Evolutionary conservation across 345 rosid genomes (phyloP).

Genomic region (Eucalyptus pauciflora): DNA sequence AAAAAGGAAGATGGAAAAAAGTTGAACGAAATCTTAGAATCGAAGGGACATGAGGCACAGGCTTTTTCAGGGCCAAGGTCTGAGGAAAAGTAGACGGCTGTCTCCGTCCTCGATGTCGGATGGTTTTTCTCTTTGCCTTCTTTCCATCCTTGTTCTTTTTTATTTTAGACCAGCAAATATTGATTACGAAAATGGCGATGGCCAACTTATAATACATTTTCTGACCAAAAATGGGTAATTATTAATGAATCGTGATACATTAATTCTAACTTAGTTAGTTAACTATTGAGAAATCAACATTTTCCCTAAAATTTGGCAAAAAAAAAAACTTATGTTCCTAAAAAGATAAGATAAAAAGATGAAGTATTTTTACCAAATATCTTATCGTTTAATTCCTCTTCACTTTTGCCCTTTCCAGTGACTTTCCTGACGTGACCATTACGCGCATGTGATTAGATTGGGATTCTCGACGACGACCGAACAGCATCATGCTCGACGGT

Average conservation of each 20-base stretch:
- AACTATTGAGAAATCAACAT: not conserved
- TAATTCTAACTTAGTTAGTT: not conserved
- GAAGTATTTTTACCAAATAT: not conserved
- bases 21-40: not conserved
- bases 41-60: not conserved
- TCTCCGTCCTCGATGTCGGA: conserved; percentile 14
- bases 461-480: not conserved
- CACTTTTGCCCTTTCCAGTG: not conserved
- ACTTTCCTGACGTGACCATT: not conserved
- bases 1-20: not conserved
- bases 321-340: not conserved
- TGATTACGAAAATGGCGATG: not conserved
- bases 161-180: not conserved
- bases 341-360: not conserved
- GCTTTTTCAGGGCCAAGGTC: conserved; percentile 4
- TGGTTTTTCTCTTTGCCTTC: not conserved
- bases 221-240: too few species aligned
- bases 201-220: not conserved
- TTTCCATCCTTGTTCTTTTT: not conserved
- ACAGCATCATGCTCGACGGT: not conserved
- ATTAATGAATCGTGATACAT: not conserved
- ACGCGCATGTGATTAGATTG: not conserved
- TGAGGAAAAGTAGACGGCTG: not conserved
- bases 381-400: not conserved
- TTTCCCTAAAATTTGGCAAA: not conserved